phyloP scores from a whole-genome alignment of 805 yeast genomes.

The Pichia heedii region DNA sequence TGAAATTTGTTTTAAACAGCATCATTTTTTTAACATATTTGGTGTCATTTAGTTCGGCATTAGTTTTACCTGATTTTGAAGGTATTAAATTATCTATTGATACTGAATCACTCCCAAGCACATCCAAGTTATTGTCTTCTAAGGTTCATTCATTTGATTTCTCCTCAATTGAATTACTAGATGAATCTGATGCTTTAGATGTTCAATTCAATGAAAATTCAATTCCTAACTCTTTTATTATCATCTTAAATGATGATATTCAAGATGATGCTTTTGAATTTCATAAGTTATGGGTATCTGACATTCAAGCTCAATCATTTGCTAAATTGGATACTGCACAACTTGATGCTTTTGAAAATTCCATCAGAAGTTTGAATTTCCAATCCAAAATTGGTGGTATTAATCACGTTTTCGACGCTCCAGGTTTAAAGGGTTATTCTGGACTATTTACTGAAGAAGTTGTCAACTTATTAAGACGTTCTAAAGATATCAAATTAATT shows the following conservation, averaged over 20 bases:
- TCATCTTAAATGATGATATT: slow-evolving; percentile 68
- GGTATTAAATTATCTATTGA: slow-evolving; percentile 10
- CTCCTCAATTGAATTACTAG: slow-evolving; percentile 8
- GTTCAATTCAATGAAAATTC: slow-evolving; percentile 38
- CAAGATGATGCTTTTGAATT: slow-evolving; percentile 43
- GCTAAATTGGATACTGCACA: slow-evolving; percentile 17
- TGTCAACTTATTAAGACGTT: slow-evolving; percentile 54
- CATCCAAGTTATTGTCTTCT: slow-evolving; percentile 3
- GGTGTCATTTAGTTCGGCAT: too few species aligned
- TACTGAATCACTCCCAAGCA: slow-evolving; percentile 27
- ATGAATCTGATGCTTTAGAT: slow-evolving; percentile 32
- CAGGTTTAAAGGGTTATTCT: slow-evolving; percentile 66
- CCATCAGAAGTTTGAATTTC: slow-evolving; percentile 16
- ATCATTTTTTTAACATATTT: too few species aligned
- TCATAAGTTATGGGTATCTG: slow-evolving; percentile 62
- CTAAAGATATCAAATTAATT: slow-evolving; percentile 48
- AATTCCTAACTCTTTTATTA: slow-evolving; percentile 71
- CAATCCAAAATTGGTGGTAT: slow-evolving; percentile 38
- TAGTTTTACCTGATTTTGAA: slow-evolving; percentile 14
- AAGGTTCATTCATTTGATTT: slow-evolving; percentile 1
- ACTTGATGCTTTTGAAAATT: slow-evolving; percentile 24
- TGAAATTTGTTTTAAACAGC: too few species aligned
- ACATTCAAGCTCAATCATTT: slow-evolving; percentile 37
- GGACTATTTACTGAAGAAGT: slow-evolving; percentile 75
- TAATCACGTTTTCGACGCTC: slow-evolving; percentile 52